Evolutionary conservation across 2,329 filamentous ascomycete genomes (phyloP).

Genomic region (Trichophyton simii): DNA sequence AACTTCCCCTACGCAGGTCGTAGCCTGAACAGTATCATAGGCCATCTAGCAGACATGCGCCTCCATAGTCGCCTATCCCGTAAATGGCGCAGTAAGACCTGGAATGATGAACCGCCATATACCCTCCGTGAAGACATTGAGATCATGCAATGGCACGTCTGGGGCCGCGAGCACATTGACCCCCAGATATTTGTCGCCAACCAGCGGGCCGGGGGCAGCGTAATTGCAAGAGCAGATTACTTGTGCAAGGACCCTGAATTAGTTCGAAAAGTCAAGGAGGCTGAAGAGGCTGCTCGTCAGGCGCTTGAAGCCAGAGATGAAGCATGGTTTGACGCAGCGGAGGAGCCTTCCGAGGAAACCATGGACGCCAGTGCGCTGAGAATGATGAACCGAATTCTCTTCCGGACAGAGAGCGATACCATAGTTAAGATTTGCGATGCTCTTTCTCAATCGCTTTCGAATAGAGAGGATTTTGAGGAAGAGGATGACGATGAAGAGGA

Average conservation of each 20-base stretch:
- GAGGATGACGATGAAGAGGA: neutral
- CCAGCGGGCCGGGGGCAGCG: conserved; percentile 11
- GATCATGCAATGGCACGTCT: conserved; percentile 14
- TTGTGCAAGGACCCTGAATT: conserved; percentile 10
- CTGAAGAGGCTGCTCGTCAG: neutral
- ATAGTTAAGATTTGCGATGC: neutral
- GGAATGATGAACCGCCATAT: conserved; percentile 7
- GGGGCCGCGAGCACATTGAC: conserved; percentile 11
- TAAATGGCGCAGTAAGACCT: conserved; percentile 11
- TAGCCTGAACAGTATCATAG: conserved; percentile 4
- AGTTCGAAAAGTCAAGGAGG: neutral
- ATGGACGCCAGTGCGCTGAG: neutral
- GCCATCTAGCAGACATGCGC: conserved; percentile 12
- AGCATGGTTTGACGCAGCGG: neutral
- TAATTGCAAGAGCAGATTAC: conserved; percentile 10
- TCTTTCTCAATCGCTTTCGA: neutral
- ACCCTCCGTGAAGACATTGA: conserved; percentile 14
- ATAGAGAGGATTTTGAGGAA: neutral
- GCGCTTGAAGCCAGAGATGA: neutral
- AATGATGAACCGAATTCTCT: neutral
- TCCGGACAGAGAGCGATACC: neutral
- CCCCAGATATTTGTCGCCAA: conserved; percentile 10
- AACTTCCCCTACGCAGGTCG: conserved; percentile 11
- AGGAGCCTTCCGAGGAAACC: neutral
- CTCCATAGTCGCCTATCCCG: conserved; percentile 5